Evolutionary conservation across 2,329 filamentous ascomycete species (phyloP), one percentile per base, ranked within the genome.

Genomic region (Onygenales sp.): DNA sequence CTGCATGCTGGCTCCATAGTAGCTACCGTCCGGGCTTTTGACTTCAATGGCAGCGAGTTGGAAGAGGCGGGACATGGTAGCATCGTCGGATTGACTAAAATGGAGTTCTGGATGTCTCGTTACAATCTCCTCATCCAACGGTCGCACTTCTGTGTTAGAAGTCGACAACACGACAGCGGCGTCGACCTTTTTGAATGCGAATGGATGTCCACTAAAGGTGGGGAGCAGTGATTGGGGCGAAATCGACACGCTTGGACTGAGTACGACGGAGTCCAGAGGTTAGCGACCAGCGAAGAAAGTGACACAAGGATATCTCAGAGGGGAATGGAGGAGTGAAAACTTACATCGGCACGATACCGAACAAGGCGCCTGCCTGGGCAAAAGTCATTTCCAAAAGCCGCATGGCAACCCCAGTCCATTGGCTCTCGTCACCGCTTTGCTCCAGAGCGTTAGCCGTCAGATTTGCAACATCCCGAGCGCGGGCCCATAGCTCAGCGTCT

Each of bases 21-120:
- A 51, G n/a, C 46, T 48, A 7, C 51, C 54, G 36, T 54, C 42
- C 21, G 52, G 47, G n/a, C 40, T 51, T 32, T 56, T 54, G 3
- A 40, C 21, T 37, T 56, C 52, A 8, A 56, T 17, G 6, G 42
- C 51, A n/a, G 39, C 47, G 27, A 56, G 49, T 13, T 54, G 42
- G 13, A 17, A 49, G 21, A 31, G 11, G 33, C 21, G 13, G 3
- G 14, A 1, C 10, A 51, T 7, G 5, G 3, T 5, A 4, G 47
- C 42, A 51, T 51, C 47, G 7, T 44, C 13, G 14, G 39, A 43
- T 45, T 50, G 52, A 21, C 31, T 32, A 9, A 54, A 47, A 37
- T n/a, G n/a, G n/a, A 45, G 43, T 11, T 13, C 11, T 17, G n/a
- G 43, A 17, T 45, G n/a, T 21, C 43, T 45, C 14, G 10, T 40